phyloP scores from a whole-genome alignment of 2,329 filamentous ascomycete genomes.

The Lecanicillium sp. region DNA sequence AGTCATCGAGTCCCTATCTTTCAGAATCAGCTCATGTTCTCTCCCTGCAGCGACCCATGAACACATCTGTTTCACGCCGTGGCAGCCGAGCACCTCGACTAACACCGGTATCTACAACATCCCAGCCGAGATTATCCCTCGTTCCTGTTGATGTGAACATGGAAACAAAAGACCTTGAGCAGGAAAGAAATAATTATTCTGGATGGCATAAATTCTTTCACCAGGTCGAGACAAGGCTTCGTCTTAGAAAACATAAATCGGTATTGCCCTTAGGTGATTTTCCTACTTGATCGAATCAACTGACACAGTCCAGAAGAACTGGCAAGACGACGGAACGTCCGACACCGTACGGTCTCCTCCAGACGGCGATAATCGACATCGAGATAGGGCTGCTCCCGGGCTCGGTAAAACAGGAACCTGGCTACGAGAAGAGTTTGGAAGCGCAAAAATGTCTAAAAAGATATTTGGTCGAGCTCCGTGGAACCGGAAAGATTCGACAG shows the following conservation, averaged over 20 bases:
- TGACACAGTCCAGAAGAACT: not conserved
- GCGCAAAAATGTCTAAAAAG: conserved; percentile 26
- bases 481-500: conserved; percentile 33
- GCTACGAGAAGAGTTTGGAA: conserved; percentile 28
- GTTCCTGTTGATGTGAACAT: not conserved
- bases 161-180: not conserved
- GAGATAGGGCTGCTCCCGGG: not conserved
- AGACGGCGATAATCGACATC: not conserved
- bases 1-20: conserved; percentile 36
- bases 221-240: not conserved
- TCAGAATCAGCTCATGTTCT: conserved; percentile 44
- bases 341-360: not conserved
- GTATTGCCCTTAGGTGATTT: too few relatives aligned
- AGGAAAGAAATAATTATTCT: not conserved
- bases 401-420: conserved; percentile 19
- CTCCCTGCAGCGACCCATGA: conserved; percentile 35
- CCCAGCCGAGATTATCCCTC: not conserved
- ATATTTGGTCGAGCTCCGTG: conserved; percentile 37
- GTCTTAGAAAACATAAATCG: not conserved
- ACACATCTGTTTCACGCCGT: conserved; percentile 5
- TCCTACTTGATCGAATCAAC: too few relatives aligned
- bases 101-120: conserved; percentile 3
- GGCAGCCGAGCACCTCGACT: conserved; percentile 13
- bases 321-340: not conserved
- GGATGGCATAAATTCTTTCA: conserved; percentile 1